Conservation (phyloP, 148 eudicot genomes). For the Fallopia convolvulus region DNA sequence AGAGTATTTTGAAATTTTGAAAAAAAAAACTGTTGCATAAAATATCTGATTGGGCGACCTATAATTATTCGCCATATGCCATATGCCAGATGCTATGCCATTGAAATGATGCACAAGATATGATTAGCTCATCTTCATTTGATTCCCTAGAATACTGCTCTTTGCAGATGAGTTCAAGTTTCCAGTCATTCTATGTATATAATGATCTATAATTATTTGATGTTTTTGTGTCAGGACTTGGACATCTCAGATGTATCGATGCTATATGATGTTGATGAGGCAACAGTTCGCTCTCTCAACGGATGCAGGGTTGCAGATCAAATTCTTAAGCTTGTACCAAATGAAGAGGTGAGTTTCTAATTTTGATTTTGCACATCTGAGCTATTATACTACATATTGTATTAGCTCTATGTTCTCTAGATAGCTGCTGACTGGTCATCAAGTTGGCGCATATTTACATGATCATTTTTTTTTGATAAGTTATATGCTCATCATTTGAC, state of each 20-base stretch:
- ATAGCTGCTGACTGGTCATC: not conserved
- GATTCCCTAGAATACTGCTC: not conserved
- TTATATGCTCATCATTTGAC: slow-evolving; percentile 8
- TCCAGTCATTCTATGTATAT: not conserved
- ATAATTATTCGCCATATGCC: not conserved
- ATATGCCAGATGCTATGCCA: not conserved
- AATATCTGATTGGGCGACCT: too few relatives aligned
- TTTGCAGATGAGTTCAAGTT: not conserved
- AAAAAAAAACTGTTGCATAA: not conserved
- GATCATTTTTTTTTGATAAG: not conserved
- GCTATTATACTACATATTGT: slow-evolving; percentile 10
- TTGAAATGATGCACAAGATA: not conserved
- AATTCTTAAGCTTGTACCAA: slow-evolving; percentile 86
- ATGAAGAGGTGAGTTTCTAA: slow-evolving; percentile 39
- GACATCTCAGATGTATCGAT: slow-evolving; percentile 70
- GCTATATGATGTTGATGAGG: slow-evolving; percentile 67
- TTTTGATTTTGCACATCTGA: not conserved
- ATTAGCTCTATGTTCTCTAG: not conserved
- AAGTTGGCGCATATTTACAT: not conserved
- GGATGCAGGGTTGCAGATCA: slow-evolving; percentile 93
- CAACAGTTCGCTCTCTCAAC: slow-evolving; percentile 87
- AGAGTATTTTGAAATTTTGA: not conserved
- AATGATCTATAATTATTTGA: not conserved
- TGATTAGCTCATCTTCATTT: not conserved
- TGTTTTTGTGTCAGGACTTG: slow-evolving; percentile 44